Evolutionary conservation across 495 filamentous ascomycete genomes (phyloP).

Genomic region (Lasiosphaeria hispida): DNA sequence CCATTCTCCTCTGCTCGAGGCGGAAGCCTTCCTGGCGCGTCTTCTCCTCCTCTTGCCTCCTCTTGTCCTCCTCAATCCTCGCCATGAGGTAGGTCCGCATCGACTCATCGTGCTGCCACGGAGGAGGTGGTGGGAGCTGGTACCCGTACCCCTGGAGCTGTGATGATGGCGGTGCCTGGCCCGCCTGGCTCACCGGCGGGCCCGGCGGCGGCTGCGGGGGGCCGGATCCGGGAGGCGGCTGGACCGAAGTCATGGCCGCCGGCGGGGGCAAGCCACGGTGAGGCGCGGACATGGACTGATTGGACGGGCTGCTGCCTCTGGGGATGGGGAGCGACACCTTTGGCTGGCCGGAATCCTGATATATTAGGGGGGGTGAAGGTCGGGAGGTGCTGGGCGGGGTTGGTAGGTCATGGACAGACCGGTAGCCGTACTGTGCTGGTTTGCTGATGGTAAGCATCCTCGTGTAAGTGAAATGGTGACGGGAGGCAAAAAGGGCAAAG

Average conservation of each 20-base stretch:
- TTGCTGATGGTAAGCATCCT: constrained; percentile 69
- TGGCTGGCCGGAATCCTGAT: constrained; percentile 45
- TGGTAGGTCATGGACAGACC: constrained; percentile 67
- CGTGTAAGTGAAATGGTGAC: constrained; percentile 25
- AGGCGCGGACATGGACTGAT: constrained; percentile 64
- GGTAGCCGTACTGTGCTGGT: constrained; percentile 63
- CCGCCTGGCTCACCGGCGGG: constrained; percentile 29
- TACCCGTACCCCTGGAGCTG: constrained; percentile 42
- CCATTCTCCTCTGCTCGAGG: constrained; percentile 75
- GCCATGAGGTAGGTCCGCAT: constrained; percentile 80
- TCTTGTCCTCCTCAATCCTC: constrained; percentile 84
- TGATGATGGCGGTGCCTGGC: constrained; percentile 38
- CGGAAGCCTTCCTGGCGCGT: constrained; percentile 74
- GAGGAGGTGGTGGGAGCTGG: constrained; percentile 66
- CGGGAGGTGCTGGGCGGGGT: constrained; percentile 58
- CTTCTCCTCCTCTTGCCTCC: constrained; percentile 84
- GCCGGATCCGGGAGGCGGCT: constrained; percentile 36
- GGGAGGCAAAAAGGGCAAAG: constrained; percentile 18
- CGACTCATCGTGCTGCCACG: constrained; percentile 75
- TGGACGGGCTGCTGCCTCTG: constrained; percentile 41
- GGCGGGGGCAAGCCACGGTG: constrained; percentile 75
- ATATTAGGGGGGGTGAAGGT: constrained; percentile 57
- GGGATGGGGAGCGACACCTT: constrained; percentile 39
- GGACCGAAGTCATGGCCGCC: constrained; percentile 66
- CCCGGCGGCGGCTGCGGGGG: constrained; percentile 28